These are phyloP conservation scores for Colletotrichum limetticola DNA, from an alignment of 2,329 filamentous ascomycete species.

Conservation along the genomic window DNA sequence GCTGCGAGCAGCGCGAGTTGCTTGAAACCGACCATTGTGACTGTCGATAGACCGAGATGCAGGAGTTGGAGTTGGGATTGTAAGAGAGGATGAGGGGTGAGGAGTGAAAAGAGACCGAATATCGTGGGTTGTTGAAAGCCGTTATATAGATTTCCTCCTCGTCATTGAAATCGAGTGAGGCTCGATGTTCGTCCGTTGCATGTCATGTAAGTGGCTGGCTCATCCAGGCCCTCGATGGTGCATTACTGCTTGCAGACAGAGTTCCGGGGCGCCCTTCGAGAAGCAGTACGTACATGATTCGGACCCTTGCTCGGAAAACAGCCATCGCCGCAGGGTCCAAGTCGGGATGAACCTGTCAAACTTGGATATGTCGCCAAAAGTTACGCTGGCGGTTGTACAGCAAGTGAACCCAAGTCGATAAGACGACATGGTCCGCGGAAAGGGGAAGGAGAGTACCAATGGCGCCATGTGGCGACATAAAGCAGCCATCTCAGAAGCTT, in stretches of 20 bases:
- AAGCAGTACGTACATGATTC: neutral
- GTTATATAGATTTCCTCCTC: conserved; percentile 15
- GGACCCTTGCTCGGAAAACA: neutral
- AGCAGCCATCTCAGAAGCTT: neutral
- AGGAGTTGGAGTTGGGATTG: conserved; percentile 7
- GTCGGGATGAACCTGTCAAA: neutral
- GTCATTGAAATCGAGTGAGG: neutral
- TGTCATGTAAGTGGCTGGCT: neutral
- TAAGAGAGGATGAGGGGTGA: conserved; percentile 13
- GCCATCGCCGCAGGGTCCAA: conserved; percentile 2
- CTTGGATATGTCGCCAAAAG: neutral
- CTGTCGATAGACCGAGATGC: conserved; percentile 5
- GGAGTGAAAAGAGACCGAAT: neutral
- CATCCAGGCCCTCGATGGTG: neutral
- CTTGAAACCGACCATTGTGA: conserved; percentile 36
- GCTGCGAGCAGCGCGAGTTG: conserved; percentile 33
- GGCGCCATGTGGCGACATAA: conserved; percentile 29
- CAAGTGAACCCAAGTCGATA: conserved; percentile 7
- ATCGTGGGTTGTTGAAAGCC: neutral
- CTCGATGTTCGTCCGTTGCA: too few relatives aligned
- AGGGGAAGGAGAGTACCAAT: conserved; percentile 33
- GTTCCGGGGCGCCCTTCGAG: conserved; percentile 5
- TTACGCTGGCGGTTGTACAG: neutral
- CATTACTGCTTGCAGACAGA: conserved; percentile 2
- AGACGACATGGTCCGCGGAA: conserved; percentile 18